These are phyloP conservation scores for Musa schizocarpa DNA, from an alignment of 176 grass and related monocot species.

Conservation along the genomic window DNA sequence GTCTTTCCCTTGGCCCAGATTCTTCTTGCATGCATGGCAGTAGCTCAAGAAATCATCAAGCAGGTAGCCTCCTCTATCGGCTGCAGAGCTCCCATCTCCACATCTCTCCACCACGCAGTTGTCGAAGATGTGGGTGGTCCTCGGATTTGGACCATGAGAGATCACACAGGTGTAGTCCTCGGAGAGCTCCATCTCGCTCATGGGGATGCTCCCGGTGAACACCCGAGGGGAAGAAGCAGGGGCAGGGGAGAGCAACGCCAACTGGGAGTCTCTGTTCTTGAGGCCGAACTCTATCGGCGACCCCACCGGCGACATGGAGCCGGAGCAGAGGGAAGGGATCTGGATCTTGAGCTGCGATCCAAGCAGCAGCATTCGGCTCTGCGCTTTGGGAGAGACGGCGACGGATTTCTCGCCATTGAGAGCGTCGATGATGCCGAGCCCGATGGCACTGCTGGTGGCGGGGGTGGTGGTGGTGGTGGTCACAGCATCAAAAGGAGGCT, in stretches of 20 bases:
- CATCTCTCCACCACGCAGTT: slow-evolving; percentile 66
- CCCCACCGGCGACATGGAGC: slow-evolving; percentile 8
- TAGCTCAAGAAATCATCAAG: slow-evolving; percentile 37
- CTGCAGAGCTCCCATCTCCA: slow-evolving; percentile 24
- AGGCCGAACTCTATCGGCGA: slow-evolving; percentile 79
- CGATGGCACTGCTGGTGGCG: slow-evolving; percentile 15
- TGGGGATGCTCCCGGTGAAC: slow-evolving; percentile 32
- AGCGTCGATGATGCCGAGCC: slow-evolving; percentile 64
- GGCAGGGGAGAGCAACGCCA: slow-evolving; percentile 54
- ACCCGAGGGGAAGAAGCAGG: slow-evolving; percentile 35
- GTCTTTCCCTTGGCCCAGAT: slow-evolving; percentile 37
- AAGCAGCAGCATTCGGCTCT: slow-evolving; percentile 53
- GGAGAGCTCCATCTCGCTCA: slow-evolving; percentile 46
- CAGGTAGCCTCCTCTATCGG: slow-evolving; percentile 3
- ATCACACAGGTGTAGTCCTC: slow-evolving; percentile 98
- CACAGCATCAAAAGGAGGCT: not conserved
- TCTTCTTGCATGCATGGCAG: slow-evolving; percentile 65
- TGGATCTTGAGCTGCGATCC: slow-evolving; percentile 81
- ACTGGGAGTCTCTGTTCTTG: slow-evolving; percentile 68
- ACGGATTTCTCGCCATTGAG: slow-evolving; percentile 36
- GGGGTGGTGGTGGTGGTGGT: not conserved
- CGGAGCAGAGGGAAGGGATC: slow-evolving; percentile 31
- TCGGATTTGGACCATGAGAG: slow-evolving; percentile 79
- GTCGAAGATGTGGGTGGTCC: slow-evolving; percentile 82
- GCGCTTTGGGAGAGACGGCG: slow-evolving; percentile 7